Evolutionary conservation across 305 asterid species (phyloP).

Genomic region (Solanum hybrid): DNA sequence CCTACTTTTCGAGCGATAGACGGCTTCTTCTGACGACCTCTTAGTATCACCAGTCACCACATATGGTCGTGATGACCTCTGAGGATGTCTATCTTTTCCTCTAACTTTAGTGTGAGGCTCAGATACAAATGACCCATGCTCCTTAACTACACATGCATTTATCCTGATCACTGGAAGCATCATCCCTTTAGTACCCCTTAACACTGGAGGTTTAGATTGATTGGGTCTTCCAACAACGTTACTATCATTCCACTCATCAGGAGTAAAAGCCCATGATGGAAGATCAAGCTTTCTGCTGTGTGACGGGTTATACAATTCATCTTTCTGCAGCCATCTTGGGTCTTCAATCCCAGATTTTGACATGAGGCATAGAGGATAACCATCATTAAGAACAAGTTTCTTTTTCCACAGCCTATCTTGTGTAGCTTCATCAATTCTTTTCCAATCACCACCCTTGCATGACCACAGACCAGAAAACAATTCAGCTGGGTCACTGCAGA

Average conservation of each 20-base stretch:
- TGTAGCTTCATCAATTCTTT: conserved; percentile 69
- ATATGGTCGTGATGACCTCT: conserved; percentile 47
- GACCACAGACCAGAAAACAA: conserved; percentile 73
- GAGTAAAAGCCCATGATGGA: conserved; percentile 83
- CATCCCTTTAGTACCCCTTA: conserved; percentile 68
- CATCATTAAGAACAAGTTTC: conserved; percentile 81
- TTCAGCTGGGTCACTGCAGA: conserved; percentile 36
- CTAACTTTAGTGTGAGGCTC: conserved; percentile 67
- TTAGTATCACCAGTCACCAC: conserved; percentile 51
- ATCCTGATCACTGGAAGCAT: conserved; percentile 96
- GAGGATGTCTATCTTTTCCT: conserved; percentile 62
- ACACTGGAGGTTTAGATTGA: conserved; percentile 41
- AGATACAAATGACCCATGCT: conserved; percentile 79
- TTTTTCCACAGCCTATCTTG: conserved; percentile 66
- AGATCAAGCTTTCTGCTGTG: conserved; percentile 78
- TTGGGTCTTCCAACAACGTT: conserved; percentile 30
- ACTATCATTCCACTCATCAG: conserved; percentile 75
- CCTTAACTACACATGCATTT: conserved; percentile 95
- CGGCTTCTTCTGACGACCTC: conserved; percentile 66
- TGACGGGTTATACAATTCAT: conserved; percentile 65
- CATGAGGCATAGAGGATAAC: conserved; percentile 89
- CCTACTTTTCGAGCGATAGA: conserved; percentile 29
- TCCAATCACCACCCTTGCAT: conserved; percentile 97
- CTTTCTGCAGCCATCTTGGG: conserved; percentile 80
- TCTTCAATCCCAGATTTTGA: conserved; percentile 79